A percentile compares a stretch with the other conserved stretches of the same genome.
These are phyloP conservation scores for Acorus calamus DNA, from an alignment of 106 monocot genomes.

Conservation along the genomic window DNA sequence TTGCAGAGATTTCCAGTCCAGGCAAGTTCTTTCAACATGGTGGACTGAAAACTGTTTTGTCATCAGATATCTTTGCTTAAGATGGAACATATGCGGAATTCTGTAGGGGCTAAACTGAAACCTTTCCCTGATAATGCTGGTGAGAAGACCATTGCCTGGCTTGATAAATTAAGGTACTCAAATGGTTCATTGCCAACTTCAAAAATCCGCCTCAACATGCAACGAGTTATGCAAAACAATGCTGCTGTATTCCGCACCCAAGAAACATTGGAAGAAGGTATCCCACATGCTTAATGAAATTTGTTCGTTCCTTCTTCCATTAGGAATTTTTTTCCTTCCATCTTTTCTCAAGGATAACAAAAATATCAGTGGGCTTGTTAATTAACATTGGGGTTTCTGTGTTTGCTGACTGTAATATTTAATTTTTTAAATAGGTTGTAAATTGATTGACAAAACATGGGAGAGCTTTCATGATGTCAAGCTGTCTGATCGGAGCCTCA, in stretches of 20 bases:
- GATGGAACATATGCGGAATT: neutral
- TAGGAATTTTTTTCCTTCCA: neutral
- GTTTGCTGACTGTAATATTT: neutral
- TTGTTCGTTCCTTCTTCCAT: neutral
- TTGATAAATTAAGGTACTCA: slow-evolving; percentile 86
- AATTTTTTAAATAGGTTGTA: slow-evolving; percentile 42
- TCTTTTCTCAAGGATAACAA: too few species aligned
- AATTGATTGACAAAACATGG: slow-evolving; percentile 79
- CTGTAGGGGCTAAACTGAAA: slow-evolving; percentile 64
- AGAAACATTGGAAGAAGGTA: slow-evolving; percentile 94
- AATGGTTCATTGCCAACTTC: slow-evolving; percentile 86
- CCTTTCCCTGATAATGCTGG: slow-evolving; percentile 79
- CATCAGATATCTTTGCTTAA: neutral
- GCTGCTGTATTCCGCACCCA: slow-evolving; percentile 97
- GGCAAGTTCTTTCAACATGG: slow-evolving; percentile 24
- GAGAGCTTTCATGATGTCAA: slow-evolving; percentile 78
- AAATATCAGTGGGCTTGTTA: too few species aligned
- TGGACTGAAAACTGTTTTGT: too few species aligned
- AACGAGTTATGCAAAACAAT: slow-evolving; percentile 98
- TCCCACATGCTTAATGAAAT: neutral
- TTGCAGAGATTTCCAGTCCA: slow-evolving; percentile 78
- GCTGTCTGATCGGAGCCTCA: slow-evolving; percentile 61
- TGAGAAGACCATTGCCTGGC: slow-evolving; percentile 81
- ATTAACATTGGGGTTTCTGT: too few species aligned
- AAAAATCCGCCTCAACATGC: slow-evolving; percentile 93